Base-by-base conservation (phyloP, 495 filamentous ascomycete genomes). In the Tuber brumale region DNA sequence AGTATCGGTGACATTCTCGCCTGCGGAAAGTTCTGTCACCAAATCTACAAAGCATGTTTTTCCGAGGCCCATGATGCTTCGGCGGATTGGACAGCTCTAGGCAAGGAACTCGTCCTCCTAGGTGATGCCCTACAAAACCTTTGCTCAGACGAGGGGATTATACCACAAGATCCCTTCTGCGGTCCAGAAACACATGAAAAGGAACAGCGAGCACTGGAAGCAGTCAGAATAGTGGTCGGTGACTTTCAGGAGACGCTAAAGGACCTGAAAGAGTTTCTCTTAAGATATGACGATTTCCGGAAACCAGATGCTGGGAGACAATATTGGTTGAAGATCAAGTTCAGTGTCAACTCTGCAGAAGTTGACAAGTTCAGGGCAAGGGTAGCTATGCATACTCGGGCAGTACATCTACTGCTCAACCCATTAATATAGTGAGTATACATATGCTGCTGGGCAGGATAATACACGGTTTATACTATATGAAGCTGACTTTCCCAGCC, bases 11-110 rank as follows among this genome's bases (percentile, higher is more conserved):
- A 77, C n/a, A 77, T 77, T 44, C 45, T 77, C 42, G 73, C 76
- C 69, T 77, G 73, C n/a, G 76, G 76, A 41, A 71, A 75, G 45
- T 51, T 77, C 46, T 77, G 76, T 45, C 48, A 77, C 23, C 73
- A 77, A 39, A 61, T 77, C 39, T 77, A 77, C 76, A 71, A 69
- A 41, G 76, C 76, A 23, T 77, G 76, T 44, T 77, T 77, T 57
- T 75, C 73, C 41, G 76, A 77, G 19, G 9, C 76, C 1, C 46
- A 51, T 12, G 76, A 77, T 39, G 73, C 76, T 18, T 48, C 72
- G 46, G 66, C 73, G 46, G 71, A 46, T 18, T 77, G 76, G 76
- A 69, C 27, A 14, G 71, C 46, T 45, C 76, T 77, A 37, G 76
- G 76, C 39, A 69, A 70, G 27, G 76, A 77, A 61, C 46, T 77